Conservation (phyloP, 2,329 filamentous ascomycete species). For the Dryadomyces quercus-mongolicae region DNA sequence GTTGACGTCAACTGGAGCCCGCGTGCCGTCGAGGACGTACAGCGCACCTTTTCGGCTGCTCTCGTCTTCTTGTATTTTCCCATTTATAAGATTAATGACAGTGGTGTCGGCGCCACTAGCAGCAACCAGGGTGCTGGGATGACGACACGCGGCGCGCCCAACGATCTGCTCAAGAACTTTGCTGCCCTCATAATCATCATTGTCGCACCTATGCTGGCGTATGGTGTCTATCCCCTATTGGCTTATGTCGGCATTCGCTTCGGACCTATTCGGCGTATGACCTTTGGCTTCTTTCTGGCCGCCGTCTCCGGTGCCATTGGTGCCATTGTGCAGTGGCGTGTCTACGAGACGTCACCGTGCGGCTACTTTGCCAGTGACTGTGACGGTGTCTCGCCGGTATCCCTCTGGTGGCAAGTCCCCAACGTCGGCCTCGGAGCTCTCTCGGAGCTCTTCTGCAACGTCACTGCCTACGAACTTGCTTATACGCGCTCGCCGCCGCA, state of each 20-base stretch:
- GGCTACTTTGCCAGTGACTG: slow-evolving; percentile 32
- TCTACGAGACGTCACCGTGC: slow-evolving; percentile 44
- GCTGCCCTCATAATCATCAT: slow-evolving; percentile 49
- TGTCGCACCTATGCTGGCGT: slow-evolving; percentile 38
- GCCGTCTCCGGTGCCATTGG: slow-evolving; percentile 32
- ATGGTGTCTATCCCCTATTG: slow-evolving; percentile 45
- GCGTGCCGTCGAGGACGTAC: slow-evolving; percentile 53
- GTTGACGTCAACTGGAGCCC: slow-evolving; percentile 49
- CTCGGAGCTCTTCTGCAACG: slow-evolving; percentile 46
- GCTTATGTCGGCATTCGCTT: slow-evolving; percentile 39
- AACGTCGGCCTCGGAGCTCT: slow-evolving; percentile 38
- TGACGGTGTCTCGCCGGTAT: slow-evolving; percentile 27
- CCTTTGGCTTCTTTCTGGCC: slow-evolving; percentile 39
- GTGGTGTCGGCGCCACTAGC: slow-evolving; percentile 23
- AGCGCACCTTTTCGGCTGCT: slow-evolving; percentile 33
- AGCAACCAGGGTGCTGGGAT: slow-evolving; percentile 29
- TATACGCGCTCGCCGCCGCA: slow-evolving; percentile 55
- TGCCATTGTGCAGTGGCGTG: slow-evolving; percentile 42
- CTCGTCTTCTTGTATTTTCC: slow-evolving; percentile 29
- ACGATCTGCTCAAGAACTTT: slow-evolving; percentile 49
- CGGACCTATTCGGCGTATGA: slow-evolving; percentile 45
- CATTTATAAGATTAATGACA: slow-evolving; percentile 26
- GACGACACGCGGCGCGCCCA: slow-evolving; percentile 37
- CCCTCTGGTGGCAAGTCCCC: slow-evolving; percentile 39
- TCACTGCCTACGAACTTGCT: slow-evolving; percentile 55